Percentiles rank a stretch among this genome's conserved stretches.
phyloP scores from a whole-genome alignment of 139 green algal species.

The Deuterostichococcus epilithicus region DNA sequence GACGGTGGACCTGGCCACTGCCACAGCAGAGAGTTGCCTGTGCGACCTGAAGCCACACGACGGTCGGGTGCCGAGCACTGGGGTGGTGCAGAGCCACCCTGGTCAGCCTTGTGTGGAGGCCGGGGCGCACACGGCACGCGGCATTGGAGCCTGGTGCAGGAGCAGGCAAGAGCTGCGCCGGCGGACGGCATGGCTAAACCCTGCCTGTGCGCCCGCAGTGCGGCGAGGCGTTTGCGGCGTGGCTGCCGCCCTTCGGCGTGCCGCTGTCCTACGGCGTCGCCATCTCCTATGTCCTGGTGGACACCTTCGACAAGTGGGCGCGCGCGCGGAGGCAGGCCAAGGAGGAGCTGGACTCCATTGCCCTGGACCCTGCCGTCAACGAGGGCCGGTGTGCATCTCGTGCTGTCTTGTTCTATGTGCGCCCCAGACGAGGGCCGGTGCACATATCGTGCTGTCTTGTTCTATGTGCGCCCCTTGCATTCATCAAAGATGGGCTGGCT shows the following conservation, averaged over 20 bases:
- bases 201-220: not conserved
- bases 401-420: too few species aligned
- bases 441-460: too few species aligned
- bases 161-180: not conserved
- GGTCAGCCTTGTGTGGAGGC: too few species aligned
- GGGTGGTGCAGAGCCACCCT: too few species aligned
- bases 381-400: slow-evolving; percentile 5
- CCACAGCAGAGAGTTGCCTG: too few species aligned
- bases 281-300: slow-evolving; percentile 67
- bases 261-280: slow-evolving; percentile 67
- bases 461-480: too few species aligned
- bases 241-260: slow-evolving; percentile 60
- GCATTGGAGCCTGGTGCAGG: not conserved
- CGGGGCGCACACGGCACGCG: too few species aligned
- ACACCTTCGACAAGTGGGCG: slow-evolving; percentile 68
- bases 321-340: slow-evolving; percentile 37
- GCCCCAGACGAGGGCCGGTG: too few species aligned
- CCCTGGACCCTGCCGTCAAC: slow-evolving; percentile 23
- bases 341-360: slow-evolving; percentile 8
- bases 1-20: too few species aligned
- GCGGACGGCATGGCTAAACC: not conserved
- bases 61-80: too few species aligned
- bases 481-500: too few species aligned
- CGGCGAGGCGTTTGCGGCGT: slow-evolving; percentile 71
- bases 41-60: too few species aligned